Conservation (phyloP, 768 basidiomycete genomes). For the Termitomyces sp. region DNA sequence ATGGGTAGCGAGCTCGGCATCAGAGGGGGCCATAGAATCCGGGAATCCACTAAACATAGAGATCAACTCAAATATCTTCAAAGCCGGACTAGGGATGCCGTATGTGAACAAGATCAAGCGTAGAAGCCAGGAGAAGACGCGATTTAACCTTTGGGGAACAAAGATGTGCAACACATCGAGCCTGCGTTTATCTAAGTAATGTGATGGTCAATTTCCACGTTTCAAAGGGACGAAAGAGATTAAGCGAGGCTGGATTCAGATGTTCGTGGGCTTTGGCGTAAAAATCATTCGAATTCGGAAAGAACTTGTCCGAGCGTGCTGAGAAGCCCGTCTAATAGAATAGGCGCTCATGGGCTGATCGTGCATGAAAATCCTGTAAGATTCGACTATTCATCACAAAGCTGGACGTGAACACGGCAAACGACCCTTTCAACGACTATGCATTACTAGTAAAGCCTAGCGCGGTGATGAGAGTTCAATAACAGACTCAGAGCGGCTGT, state of each 20-base stretch:
- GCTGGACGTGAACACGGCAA: not conserved
- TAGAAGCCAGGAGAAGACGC: not conserved
- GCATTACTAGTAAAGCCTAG: not conserved
- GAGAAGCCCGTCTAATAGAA: not conserved
- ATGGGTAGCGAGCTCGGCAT: constrained; percentile 72
- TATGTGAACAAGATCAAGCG: constrained; percentile 2
- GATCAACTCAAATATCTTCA: not conserved
- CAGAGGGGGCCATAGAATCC: constrained; percentile 58
- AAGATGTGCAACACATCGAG: constrained; percentile 15
- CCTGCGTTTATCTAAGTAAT: constrained; percentile 22
- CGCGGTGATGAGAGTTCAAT: not conserved
- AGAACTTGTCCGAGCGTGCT: not conserved
- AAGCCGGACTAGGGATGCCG: not conserved
- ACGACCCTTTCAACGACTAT: not conserved
- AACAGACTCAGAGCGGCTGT: not conserved
- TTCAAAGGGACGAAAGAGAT: constrained; percentile 12
- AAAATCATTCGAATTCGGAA: not conserved
- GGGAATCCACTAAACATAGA: constrained; percentile 63
- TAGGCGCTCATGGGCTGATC: not conserved
- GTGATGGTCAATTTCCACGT: constrained; percentile 17
- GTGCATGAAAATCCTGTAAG: not conserved
- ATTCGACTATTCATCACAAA: not conserved
- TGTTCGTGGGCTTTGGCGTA: constrained; percentile 3
- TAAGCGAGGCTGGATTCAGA: constrained; percentile 15
- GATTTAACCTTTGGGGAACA: constrained; percentile 10